Base-by-base conservation (phyloP, 495 filamentous ascomycete genomes). In the Trichoderma erinaceum region DNA sequence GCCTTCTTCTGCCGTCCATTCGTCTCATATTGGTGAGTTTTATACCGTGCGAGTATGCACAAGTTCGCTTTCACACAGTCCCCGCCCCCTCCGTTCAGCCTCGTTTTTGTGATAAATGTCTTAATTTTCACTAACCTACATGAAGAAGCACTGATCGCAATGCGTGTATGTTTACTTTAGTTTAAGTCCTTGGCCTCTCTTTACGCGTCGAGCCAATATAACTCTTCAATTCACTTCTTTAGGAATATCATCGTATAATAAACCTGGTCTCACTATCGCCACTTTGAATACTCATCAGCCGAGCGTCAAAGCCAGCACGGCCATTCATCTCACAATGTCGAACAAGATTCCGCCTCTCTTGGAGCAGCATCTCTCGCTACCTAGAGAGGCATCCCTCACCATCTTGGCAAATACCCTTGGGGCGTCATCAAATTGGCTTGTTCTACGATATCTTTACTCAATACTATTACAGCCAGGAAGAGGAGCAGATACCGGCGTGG, bases 391-490 rank as follows among this genome's bases (percentile, higher is more conserved):
- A 3, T 89, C 90, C 12, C 84, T 96, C 29, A 84, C 87, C 32
- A 80, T 97, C 8, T 74, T 97, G 10, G 93, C 91, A 3, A 87
- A 87, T 27, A 85, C 91, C 13, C 81, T 92, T 12, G 88, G 87
- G 46, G 88, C 89, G 18, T 86, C 84, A 44, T 83, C 88, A 7
- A 92, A 91, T 75, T 94, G 91, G 91, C 85, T 93, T 18, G 76
- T 90, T 16, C 71, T 89, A 21, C 82, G 89, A 43, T 88, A 85
- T 76, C 77, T 93, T 1, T 81, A 86, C 76, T 82, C 83, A 23
- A 79, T 85, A 29, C 29, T 29, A 0, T 79, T 92, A 67, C 70
- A 63, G 35, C 35, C 35, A 38, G 35, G 35, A 10, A 6, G 35
- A 41, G 64, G 38, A 67, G 48, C 48, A 64, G 38, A 15, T 3